phyloP scores from a whole-genome alignment of 2,329 filamentous ascomycete genomes.

The Sporothrix schenckii region DNA sequence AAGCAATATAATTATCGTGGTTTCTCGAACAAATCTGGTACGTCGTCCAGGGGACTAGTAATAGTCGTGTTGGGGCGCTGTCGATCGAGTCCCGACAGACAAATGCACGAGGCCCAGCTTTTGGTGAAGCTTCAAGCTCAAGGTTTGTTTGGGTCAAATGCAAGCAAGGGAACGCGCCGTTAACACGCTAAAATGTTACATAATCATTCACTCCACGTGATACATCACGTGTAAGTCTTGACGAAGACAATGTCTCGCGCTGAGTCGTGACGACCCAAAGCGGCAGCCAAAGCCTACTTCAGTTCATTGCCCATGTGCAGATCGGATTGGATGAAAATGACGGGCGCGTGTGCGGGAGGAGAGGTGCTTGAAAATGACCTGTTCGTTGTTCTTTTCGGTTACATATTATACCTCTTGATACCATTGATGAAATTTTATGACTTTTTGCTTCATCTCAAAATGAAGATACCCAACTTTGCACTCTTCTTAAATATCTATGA shows the following conservation, averaged over 20 bases:
- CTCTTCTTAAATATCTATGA: not conserved
- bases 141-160: constrained; percentile 24
- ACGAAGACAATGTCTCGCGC: not conserved
- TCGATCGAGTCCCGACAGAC: not conserved
- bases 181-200: not conserved
- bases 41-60: not conserved
- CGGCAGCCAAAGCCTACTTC: constrained; percentile 1
- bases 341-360: not conserved
- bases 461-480: no score
- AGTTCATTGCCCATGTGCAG: constrained; percentile 22
- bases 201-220: not conserved
- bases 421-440: not conserved
- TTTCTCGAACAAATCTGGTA: not conserved
- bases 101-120: constrained; percentile 20
- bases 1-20: not conserved
- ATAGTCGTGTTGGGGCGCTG: not conserved
- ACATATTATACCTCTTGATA: no score
- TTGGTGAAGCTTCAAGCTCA: constrained; percentile 30
- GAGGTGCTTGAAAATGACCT: constrained; percentile 11
- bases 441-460: not conserved
- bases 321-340: constrained; percentile 21
- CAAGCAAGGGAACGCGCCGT: constrained; percentile 6
- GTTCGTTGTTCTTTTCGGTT: not conserved
- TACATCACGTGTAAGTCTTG: not conserved
- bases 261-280: constrained; percentile 8